Evolutionary conservation across 2,329 filamentous ascomycete species (phyloP), one percentile per base, ranked within the genome.

Genomic region (Alternaria panax): DNA sequence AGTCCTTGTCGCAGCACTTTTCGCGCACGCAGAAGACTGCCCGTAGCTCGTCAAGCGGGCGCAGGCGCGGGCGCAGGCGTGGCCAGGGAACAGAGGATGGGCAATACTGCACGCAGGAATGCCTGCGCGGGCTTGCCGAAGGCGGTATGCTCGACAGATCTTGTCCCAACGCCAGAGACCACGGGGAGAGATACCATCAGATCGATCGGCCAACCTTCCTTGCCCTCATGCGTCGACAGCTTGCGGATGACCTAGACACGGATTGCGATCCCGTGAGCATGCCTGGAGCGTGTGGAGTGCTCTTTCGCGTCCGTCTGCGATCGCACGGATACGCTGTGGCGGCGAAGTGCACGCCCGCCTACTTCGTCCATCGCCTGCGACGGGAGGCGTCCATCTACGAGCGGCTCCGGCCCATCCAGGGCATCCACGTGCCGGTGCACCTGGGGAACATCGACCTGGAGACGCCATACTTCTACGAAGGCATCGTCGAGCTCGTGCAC

Each of bases 321-420:
- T 68, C 59, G 2, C 76, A 82, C 60, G 75, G 80, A 59, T 84
- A 83, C 68, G 81, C 75, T 2, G 79, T 84, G 45, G 69, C 80
- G 27, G 69, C 75, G 51, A 84, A 84, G 64, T 77, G 77, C 22
- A 82, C 65, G 20, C 51, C 64, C 16, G 32, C 53, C 32, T 42
- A 67, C 54, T 74, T 34, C 41, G 53, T 62, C 18, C 24, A 57
- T 50, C 56, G 60, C 41, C 56, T 72, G 1, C 7, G 46, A 42
- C 12, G 52, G 28, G 68, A 74, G 56, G 62, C 62, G 40, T 30
- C 54, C 30, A 45, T 73, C 46, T 72, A 74, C 50, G 20, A 64
- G 7, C 51, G 40, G 25, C 68, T 70, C 28, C 43, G 51, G 40
- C 50, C 64, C 1, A 59, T 68, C 34, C 63, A 73, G 53, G 68